phyloP scores from a whole-genome alignment of 2,329 filamentous ascomycete genomes.

The Lasiodiplodia sp. region DNA sequence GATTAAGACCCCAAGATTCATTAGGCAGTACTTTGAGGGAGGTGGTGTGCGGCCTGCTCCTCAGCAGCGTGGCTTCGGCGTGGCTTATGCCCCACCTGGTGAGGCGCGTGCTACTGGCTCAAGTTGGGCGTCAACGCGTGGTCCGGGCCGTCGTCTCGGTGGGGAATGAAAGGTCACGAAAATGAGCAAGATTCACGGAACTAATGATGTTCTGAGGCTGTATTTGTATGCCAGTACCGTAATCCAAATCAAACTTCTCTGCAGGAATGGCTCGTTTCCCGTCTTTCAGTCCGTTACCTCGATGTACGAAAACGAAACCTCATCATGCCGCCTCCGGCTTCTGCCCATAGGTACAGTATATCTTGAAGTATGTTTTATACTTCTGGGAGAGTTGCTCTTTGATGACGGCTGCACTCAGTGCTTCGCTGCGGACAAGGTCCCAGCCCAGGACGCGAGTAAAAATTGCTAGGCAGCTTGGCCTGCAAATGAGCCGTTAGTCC shows the following conservation, averaged over 20 bases:
- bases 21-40: slow-evolving; percentile 71
- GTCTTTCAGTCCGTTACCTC: not conserved
- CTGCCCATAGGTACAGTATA: slow-evolving; percentile 11
- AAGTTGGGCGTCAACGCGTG: slow-evolving; percentile 15
- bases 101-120: slow-evolving; percentile 24
- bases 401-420: slow-evolving; percentile 41
- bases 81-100: slow-evolving; percentile 14
- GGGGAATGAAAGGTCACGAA: slow-evolving; percentile 5
- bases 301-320: not conserved
- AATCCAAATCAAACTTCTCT: not conserved
- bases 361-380: slow-evolving; percentile 4
- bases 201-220: not conserved
- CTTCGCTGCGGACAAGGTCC: slow-evolving; percentile 51
- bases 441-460: slow-evolving; percentile 52
- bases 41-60: slow-evolving; percentile 21
- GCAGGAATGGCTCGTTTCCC: not conserved
- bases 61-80: slow-evolving; percentile 21
- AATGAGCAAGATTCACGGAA: too few relatives aligned
- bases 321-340: not conserved
- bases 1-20: slow-evolving; percentile 74
- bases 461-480: slow-evolving; percentile 44
- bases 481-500: slow-evolving; percentile 46
- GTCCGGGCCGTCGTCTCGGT: slow-evolving; percentile 30
- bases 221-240: not conserved
- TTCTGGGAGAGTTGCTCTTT: slow-evolving; percentile 32